Base-by-base conservation (phyloP, 768 basidiomycete genomes). In the Tephrocybe sp. region DNA sequence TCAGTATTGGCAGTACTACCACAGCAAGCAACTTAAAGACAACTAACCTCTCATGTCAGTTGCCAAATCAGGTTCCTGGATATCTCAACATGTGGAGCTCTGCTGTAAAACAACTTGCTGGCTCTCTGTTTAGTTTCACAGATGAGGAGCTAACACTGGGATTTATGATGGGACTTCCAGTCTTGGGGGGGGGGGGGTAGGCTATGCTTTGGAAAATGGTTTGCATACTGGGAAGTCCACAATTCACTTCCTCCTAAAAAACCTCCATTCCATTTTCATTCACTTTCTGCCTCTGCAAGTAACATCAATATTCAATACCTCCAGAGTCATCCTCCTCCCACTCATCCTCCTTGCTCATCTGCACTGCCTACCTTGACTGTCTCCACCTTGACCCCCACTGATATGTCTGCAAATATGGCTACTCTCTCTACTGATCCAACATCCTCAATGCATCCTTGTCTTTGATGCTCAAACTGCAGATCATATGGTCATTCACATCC, bases 131-230 rank as follows among this genome's bases (percentile, higher is more conserved):
- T 40, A 34, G 43, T 15, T 49, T 49, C 15, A 26, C 40, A 5
- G 30, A 31, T 11, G 42, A 42, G 9, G 21, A 49, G 40, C 15
- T 19, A 9, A 43, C 34, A 3, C 41, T 43, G 24, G 27, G 30
- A n/a, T 49, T 49, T 28, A 41, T 49, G 12, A 21, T 43, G 19
- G 32, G 41, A 1, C 32, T 49, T 3, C 48, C 34, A 11, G 8
- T n/a, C 11, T 7, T n/a, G n/a, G n/a, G n/a, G n/a, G n/a, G 13
- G 15, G 3, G 12, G 4, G 31, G n/a, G 5, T 49, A 2, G 6
- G 12, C 16, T 13, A 19, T 24, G 2, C 26, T 49, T 9, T 24
- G 26, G 16, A 34, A 42, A 4, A 5, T 11, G 1, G 41, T 49
- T 49, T n/a, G 3, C 2, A 12, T 30, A n/a, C 9, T 47, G 47